Evolutionary conservation across 129 eudicot species (phyloP).

Genomic region (Daucus carota): DH1_v3.0 NC_030385.2:45358501-45359000

Average conservation of each 20-base stretch:
- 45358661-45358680: neutral
- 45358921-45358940: slow-evolving; percentile 95
- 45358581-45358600: neutral
- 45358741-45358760: neutral
- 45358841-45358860: slow-evolving; percentile 95
- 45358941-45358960: slow-evolving; percentile 93
- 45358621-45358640: neutral
- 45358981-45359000: neutral
- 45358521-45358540: neutral
- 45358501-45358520: neutral
- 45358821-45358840: slow-evolving; percentile 67
- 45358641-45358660: neutral
- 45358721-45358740: neutral
- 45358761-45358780: neutral
- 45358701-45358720: neutral
- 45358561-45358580: neutral
- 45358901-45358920: slow-evolving; percentile 75
- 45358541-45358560: neutral
- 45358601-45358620: neutral
- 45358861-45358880: slow-evolving; percentile 84
- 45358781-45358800: slow-evolving; percentile 78
- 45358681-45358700: neutral
- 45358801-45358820: slow-evolving; percentile 73
- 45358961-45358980: slow-evolving; percentile 66
- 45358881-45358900: slow-evolving; percentile 76